Base-by-base conservation (phyloP, 306 rosid genomes). In the Echinosophora koreensis region DNA sequence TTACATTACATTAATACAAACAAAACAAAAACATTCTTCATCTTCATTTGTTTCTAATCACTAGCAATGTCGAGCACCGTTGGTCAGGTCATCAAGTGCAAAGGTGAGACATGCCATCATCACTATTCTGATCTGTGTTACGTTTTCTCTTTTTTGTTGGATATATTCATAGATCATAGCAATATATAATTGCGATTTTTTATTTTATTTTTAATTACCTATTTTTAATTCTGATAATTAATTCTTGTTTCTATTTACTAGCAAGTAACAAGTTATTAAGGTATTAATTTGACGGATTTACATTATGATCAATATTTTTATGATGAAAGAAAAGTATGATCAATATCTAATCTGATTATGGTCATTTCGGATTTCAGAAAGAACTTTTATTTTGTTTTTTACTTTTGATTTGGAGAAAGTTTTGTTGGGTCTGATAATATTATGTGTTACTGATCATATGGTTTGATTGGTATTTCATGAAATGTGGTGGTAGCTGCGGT, bases 41-140 rank as follows among this genome's bases (percentile, higher is more conserved):
- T 22, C 22, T 22, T 22, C 22, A 22, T 22, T 22, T 22, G 22
- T 22, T 22, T 22, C 22, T 22, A 2, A 2, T 47, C 7, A 50
- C 55, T 46, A 6, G 32, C 58, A 55, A 91, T 91, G 93, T 69
- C 88, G n/a, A 82, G 39, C 73, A 85, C 97, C 3, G 77, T 27
- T 10, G 97, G 88, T 39, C 86, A 84, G 47, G 87, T 88, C 76
- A 91, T 91, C 82, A 91, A 86, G 72, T 91, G 97, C 89, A 89
- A 32, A 82, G 97, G 97, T 89, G 0, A 49, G 58, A 22, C 32
- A n/a, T 1, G 8, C 0, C 11, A 34, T 34, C 47, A 61, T 14
- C 14, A 3, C 0, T 59, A 1, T 28, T 12, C 13, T 58, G 39
- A 60, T 60, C 35, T 30, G 3, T 4, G 10, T 10, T 27, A n/a